Base-by-base conservation (phyloP, 495 filamentous ascomycete genomes). In the Penicillium steckii region DNA sequence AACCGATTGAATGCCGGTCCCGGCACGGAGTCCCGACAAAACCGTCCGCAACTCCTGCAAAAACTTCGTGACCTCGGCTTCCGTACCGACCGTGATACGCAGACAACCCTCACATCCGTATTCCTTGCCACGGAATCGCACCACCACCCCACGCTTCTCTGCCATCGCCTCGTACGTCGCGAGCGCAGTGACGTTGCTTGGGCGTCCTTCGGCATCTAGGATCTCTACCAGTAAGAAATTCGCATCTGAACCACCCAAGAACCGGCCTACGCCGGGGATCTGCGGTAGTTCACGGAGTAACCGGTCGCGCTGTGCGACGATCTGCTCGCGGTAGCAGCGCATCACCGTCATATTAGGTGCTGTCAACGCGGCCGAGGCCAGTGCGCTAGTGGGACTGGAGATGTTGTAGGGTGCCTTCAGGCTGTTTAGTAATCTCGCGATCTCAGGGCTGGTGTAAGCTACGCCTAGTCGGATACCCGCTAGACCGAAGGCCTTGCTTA, bases 401-500 rank as follows among this genome's bases (percentile, higher is more conserved):
- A 97, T 84, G 66, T 95, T 97, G 69, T 98, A 98, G 8, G 94
- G 94, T 3, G 95, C 95, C 70, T 97, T 97, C 43, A 98, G 72
- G 57, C 77, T 89, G 69, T 98, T 98, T 12, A 97, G 78, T 17
- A 98, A 70, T 30, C 75, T 79, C 10, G 82, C 85, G 19, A 90
- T 80, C 47, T 85, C 77, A 22, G 80, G 80, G 61, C 86, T 88
- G 17, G 85, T 86, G 48, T 86, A 88, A 3, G 86, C 88, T 5
- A 80, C 79, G 1, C 82, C 82, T 6, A 96, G 83, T 3, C 94
- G 80, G 60, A 97, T 96, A 13, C 94, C 94, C 2, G 94, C 94
- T 50, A 98, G 79, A 2, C 94, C 94, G 61, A 98, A 98, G 1
- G 90, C 94, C 69, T 98, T 98, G 61, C 88, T 92, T 10, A 97